Base-by-base conservation (phyloP, 805 yeast genomes). In the Candida multigemmis region DNA sequence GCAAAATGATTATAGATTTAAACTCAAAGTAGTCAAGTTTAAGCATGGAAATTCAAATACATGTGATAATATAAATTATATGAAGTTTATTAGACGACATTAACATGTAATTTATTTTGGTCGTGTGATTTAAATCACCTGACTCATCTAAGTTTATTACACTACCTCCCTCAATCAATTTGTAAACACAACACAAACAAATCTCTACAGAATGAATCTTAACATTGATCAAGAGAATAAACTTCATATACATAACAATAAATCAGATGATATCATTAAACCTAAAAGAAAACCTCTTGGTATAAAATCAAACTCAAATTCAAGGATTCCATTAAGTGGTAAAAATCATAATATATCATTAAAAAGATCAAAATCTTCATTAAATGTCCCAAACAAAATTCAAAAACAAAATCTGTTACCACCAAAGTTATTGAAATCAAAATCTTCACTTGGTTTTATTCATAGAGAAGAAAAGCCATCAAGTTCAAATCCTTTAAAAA, bases 281-380 rank as follows among this genome's bases (percentile, higher is more conserved):
- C n/a, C n/a, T n/a, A n/a, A n/a, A n/a, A n/a, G n/a, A n/a, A n/a
- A n/a, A n/a, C n/a, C n/a, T n/a, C 14, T 7, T 13, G 8, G 7
- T 20, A 18, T 14, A 16, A 21, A 8, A 21, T 9, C 7, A 7
- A 12, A 12, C 7, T 11, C 22, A 21, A 9, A 21, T 21, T 7
- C 33, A 12, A 38, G 67, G 28, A 41, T 48, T 6, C 68, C 68
- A 3, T 46, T 60, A 25, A 60, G 64, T 4, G 66, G 66, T 2
- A 60, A 60, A 31, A 56, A 53, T 37, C 53, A 44, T 21, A 60
- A 60, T 37, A 35, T 34, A 6, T 31, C 44, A 1, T 43, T 60
- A 29, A 53, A 38, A 23, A 44, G 62, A 26, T 53, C 63, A 4
- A 48, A 52, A 23, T 38, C 56, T 6, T 31, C 43, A 17, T 15